phyloP scores from a whole-genome alignment of 148 eudicot genomes.

The Vaccinium corymbosum region DNA sequence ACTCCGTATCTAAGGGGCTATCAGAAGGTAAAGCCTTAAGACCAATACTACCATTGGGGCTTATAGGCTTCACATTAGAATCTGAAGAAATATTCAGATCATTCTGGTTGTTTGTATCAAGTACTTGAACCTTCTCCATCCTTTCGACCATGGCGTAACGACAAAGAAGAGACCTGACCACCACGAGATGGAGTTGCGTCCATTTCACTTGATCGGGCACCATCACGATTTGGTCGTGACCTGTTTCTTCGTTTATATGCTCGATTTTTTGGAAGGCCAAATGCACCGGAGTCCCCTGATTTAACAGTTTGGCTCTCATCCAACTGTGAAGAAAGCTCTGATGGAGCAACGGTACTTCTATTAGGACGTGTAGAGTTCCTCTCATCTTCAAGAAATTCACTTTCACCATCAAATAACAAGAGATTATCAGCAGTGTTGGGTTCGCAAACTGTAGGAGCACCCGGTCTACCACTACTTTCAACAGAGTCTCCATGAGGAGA shows the following conservation, averaged over 20 bases:
- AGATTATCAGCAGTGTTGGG: constrained; percentile 96
- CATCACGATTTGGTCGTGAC: constrained; percentile 70
- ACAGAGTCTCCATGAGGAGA: constrained; percentile 96
- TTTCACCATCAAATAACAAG: constrained; percentile 71
- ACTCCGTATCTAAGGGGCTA: constrained; percentile 39
- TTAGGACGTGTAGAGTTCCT: constrained; percentile 39
- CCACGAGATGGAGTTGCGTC: constrained; percentile 48
- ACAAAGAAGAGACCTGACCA: constrained; percentile 13
- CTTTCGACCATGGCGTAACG: constrained; percentile 18
- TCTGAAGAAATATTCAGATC: constrained; percentile 19
- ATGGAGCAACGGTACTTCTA: constrained; percentile 42
- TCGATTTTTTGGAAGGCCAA: constrained; percentile 62
- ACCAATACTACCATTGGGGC: constrained; percentile 23
- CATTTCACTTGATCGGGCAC: constrained; percentile 59
- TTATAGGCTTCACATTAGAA: constrained; percentile 16
- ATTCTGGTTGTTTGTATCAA: constrained; percentile 26
- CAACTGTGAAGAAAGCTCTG: constrained; percentile 61
- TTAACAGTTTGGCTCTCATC: constrained; percentile 49
- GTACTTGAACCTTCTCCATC: constrained; percentile 24
- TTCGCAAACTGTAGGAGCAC: constrained; percentile 54
- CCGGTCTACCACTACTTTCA: constrained; percentile 91
- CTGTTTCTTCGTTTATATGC: constrained; percentile 83
- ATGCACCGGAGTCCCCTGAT: constrained; percentile 56
- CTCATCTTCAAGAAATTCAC: constrained; percentile 53
- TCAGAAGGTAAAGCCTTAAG: constrained; percentile 37